Base-by-base conservation (phyloP, 1,284 basidiomycete species). In the Cerioporus squamosus region DNA sequence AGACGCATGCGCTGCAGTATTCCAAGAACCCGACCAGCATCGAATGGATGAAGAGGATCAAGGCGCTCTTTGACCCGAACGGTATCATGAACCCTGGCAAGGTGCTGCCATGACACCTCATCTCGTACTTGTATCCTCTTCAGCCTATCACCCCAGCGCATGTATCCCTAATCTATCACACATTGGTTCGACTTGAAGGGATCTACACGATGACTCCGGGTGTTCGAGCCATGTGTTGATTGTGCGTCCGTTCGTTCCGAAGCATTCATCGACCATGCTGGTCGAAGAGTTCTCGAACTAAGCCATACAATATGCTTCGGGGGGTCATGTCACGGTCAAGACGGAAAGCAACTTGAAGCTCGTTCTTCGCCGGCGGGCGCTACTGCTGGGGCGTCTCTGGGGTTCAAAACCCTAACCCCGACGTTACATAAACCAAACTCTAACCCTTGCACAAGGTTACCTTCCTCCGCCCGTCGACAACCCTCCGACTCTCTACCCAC, bases 11-110 rank as follows among this genome's bases (percentile, higher is more conserved):
- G 45, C 84, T 99, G 36, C 85, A 85, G 38, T 99, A 98, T 75
- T 93, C 93, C 8, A 97, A 99, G 77, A 84, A 81, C 61, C 78
- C 81, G 15, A 83, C 86, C 24, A 93, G 90, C 65, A 90, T 98
- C 67, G 88, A 87, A 54, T 80, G 89, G 79, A 99, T 99, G 97
- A 91, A 86, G 75, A 87, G 83, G 74, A 87, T 99, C 71, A 98
- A 98, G 76, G 72, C 84, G n/a, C 70, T 95, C 15, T 96, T 98
- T 70, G 97, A 99, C 75, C 93, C 94, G 3, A 84, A 88, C 50
- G 90, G 92, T 3, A 92, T 99, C 68, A 88, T 98, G 84, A 97
- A 94, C 68, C 94, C 94, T 1, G 90, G 89, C 38, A 93, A 94
- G 74, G 91, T 95, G 53, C 72, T 93, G 45, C 73, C 73, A 47